A percentile compares a stretch with the other conserved stretches of the same genome.
Conservation (phyloP, 2,329 filamentous ascomycete species). For the Monilinia fructicola region DNA sequence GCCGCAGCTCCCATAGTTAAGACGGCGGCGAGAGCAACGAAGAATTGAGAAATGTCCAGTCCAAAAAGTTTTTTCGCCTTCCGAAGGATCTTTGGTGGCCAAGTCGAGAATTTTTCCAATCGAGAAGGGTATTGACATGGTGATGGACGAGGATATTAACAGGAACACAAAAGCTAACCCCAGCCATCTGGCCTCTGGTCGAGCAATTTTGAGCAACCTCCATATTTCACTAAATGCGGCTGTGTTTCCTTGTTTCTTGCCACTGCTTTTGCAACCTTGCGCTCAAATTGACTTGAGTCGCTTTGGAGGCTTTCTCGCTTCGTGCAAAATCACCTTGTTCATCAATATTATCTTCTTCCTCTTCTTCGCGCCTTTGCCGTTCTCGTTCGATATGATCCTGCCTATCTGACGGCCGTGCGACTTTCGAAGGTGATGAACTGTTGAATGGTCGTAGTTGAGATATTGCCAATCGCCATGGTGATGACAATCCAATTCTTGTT, state of each 20-base stretch:
- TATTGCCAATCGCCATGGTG: slow-evolving; percentile 37
- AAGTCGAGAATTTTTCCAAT: slow-evolving; percentile 95
- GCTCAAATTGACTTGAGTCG: slow-evolving; percentile 84
- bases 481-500: slow-evolving; percentile 27
- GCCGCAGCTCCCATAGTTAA: slow-evolving; percentile 81
- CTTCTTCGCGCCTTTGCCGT: slow-evolving; percentile 44
- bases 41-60: slow-evolving; percentile 83
- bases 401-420: slow-evolving; percentile 35
- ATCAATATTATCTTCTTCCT: slow-evolving; percentile 45
- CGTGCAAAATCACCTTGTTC: slow-evolving; percentile 63
- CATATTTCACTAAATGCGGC: slow-evolving; percentile 75
- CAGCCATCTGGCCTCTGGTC: slow-evolving; percentile 78
- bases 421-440: slow-evolving; percentile 32
- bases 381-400: slow-evolving; percentile 42
- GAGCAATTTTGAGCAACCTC: slow-evolving; percentile 85
- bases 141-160: slow-evolving; percentile 85
- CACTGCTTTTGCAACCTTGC: slow-evolving; percentile 88
- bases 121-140: slow-evolving; percentile 94
- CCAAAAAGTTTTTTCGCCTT: slow-evolving; percentile 76
- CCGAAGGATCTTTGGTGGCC: slow-evolving; percentile 69
- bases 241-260: slow-evolving; percentile 49
- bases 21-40: slow-evolving; percentile 72
- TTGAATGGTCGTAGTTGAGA: slow-evolving; percentile 38
- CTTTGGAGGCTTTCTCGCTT: slow-evolving; percentile 82
- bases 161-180: slow-evolving; percentile 78